These are phyloP conservation scores for Acephala macrosclerotiorum DNA, from an alignment of 2,329 filamentous ascomycete species.

Conservation along the genomic window DNA sequence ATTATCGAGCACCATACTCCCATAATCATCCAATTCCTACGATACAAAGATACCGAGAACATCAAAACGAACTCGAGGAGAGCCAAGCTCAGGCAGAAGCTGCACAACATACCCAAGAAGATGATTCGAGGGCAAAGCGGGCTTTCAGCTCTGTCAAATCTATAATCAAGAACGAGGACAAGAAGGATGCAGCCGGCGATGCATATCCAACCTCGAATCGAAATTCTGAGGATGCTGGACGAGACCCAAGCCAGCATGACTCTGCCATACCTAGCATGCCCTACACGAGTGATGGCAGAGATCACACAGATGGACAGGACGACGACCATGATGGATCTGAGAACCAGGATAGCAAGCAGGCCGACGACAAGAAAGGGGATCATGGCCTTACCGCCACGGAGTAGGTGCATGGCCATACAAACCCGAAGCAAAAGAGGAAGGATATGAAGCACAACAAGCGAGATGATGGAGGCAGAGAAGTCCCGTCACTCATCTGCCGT, in stretches of 20 bases:
- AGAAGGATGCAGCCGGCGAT: conserved; percentile 29
- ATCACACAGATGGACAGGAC: conserved; percentile 4
- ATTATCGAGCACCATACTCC: conserved; percentile 38
- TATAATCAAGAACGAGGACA: conserved; percentile 38
- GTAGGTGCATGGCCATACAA: conserved; percentile 30
- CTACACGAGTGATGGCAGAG: conserved; percentile 13
- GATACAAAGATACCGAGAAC: conserved; percentile 37
- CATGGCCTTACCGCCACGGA: conserved; percentile 35
- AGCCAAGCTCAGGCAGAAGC: conserved; percentile 32
- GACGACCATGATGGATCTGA: conserved; percentile 14
- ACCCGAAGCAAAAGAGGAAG: conserved; percentile 39
- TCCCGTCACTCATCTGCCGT: conserved; percentile 65
- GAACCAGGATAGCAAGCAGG: conserved; percentile 7
- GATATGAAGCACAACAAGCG: conserved; percentile 37
- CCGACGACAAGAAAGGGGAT: conserved; percentile 17
- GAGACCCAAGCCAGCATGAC: conserved; percentile 26
- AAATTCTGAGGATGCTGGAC: conserved; percentile 28
- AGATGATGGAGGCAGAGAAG: conserved; percentile 49
- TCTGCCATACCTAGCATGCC: conserved; percentile 28
- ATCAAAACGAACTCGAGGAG: conserved; percentile 33
- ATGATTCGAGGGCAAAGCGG: conserved; percentile 35
- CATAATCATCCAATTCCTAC: conserved; percentile 39
- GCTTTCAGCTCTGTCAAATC: conserved; percentile 34
- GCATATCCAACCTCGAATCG: conserved; percentile 37
- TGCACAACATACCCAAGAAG: conserved; percentile 37